Percentiles rank a stretch among this genome's conserved stretches.
phyloP scores from a whole-genome alignment of 192 early-diverging fungal species.

The Coemansia aciculifera region DNA sequence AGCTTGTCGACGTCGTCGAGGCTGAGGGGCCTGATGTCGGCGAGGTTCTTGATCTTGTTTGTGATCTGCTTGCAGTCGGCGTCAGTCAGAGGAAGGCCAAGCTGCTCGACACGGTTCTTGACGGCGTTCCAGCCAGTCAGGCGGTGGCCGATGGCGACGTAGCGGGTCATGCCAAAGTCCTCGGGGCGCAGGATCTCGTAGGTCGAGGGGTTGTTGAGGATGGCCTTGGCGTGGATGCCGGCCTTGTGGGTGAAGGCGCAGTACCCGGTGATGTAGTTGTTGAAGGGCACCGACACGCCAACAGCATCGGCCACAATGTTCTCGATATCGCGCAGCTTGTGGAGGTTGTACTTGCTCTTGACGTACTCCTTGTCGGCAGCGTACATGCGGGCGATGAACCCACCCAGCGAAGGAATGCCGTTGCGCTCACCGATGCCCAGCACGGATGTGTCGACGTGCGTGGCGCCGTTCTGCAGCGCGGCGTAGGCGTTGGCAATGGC shows the following conservation, averaged over 20 bases:
- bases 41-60: conserved; percentile 90
- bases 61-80: conserved; percentile 91
- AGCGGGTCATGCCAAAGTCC: conserved; percentile 98
- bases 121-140: conserved; percentile 99
- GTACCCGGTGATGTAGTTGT: conserved; percentile 99
- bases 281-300: conserved; percentile 95
- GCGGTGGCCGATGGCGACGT: conserved; percentile 95
- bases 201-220: conserved; percentile 97
- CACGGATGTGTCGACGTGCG: conserved; percentile 97
- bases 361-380: conserved; percentile 89
- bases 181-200: conserved; percentile 98
- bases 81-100: conserved; percentile 81
- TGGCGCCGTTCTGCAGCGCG: conserved; percentile 94
- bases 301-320: conserved; percentile 96
- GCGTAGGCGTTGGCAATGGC: conserved; percentile 98
- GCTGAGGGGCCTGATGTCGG: conserved; percentile 88
- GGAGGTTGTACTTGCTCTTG: conserved; percentile 90
- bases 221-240: conserved; percentile 99
- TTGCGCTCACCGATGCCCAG: conserved; percentile 99
- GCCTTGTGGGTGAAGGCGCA: conserved; percentile 99
- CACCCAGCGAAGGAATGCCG: conserved; percentile 95
- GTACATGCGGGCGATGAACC: conserved; percentile 94
- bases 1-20: conserved; percentile 91
- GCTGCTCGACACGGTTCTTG: conserved; percentile 96
- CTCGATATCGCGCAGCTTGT: conserved; percentile 91